Conservation (phyloP, 208 protist species). For the Trypanosoma theileri region DNA sequence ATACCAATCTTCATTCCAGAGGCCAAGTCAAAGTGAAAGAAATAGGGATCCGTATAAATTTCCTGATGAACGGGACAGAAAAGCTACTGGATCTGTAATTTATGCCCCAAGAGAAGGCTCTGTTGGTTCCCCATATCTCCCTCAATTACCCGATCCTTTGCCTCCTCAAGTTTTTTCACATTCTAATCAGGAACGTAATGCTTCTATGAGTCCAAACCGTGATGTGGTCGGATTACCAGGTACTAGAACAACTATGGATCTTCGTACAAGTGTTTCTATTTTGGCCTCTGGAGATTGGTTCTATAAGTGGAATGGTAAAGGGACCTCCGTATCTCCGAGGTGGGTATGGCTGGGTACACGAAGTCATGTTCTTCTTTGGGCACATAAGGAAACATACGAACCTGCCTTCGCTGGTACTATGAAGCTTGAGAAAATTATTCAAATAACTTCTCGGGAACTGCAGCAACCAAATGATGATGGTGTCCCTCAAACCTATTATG, state of each 20-base stretch:
- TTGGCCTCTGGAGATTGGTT: constrained; percentile 80
- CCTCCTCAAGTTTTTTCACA: constrained; percentile 13
- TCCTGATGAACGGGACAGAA: constrained; percentile 8
- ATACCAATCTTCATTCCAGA: not conserved
- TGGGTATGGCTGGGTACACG: constrained; percentile 81
- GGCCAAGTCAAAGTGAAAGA: not conserved
- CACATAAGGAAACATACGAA: constrained; percentile 59
- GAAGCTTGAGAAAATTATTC: constrained; percentile 65
- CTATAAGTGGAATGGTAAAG: constrained; percentile 74
- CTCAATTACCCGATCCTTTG: constrained; percentile 2
- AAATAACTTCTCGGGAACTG: constrained; percentile 52
- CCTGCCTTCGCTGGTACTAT: constrained; percentile 53
- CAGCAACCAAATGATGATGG: constrained; percentile 50
- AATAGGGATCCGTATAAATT: not conserved
- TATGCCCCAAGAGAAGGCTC: not conserved
- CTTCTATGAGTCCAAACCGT: constrained; percentile 6
- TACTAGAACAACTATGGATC: constrained; percentile 59
- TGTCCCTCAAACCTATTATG: constrained; percentile 63
- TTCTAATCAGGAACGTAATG: not conserved
- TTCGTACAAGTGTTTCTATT: constrained; percentile 61
- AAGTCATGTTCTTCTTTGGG: constrained; percentile 79
- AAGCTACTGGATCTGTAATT: constrained; percentile 22
- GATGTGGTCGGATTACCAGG: constrained; percentile 40
- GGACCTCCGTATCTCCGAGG: constrained; percentile 45
- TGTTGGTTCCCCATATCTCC: not conserved